phyloP scores from a whole-genome alignment of 1,139 yeast genomes.

The Nematodospora anomalae region DNA sequence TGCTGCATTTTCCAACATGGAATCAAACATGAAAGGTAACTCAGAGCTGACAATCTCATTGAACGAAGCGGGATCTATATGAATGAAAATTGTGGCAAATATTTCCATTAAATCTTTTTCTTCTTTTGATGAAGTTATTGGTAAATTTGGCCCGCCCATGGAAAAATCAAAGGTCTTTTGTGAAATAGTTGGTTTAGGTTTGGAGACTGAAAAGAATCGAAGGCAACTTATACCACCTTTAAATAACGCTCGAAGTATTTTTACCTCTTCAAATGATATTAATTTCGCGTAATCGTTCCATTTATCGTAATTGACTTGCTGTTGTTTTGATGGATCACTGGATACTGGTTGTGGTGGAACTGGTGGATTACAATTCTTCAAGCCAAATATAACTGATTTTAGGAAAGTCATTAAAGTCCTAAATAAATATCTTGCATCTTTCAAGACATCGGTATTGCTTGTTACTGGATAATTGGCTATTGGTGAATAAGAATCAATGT shows the following conservation, averaged over 20 bases:
- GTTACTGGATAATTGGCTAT: conserved; percentile 32
- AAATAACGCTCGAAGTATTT: conserved; percentile 72
- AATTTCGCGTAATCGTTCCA: conserved; percentile 92
- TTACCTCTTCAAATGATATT: conserved; percentile 78
- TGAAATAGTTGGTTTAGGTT: conserved; percentile 38
- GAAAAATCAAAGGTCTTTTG: conserved; percentile 62
- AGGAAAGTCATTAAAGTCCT: conserved; percentile 87
- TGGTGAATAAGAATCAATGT: conserved; percentile 42
- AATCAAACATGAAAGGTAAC: conserved; percentile 72
- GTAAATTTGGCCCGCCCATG: conserved; percentile 73
- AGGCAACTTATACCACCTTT: conserved; percentile 84
- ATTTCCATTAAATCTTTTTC: conserved; percentile 96
- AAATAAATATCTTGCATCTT: conserved; percentile 86
- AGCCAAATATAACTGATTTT: conserved; percentile 86
- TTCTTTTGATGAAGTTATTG: conserved; percentile 85
- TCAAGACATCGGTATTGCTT: conserved; percentile 62
- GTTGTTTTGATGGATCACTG: conserved; percentile 59
- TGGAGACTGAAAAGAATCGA: conserved; percentile 67
- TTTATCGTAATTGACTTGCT: conserved; percentile 51
- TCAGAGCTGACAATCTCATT: conserved; percentile 88
- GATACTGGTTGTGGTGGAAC: conserved; percentile 55
- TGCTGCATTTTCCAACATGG: conserved; percentile 84
- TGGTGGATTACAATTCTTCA: conserved; percentile 88
- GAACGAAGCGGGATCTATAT: conserved; percentile 92
- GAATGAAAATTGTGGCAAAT: conserved; percentile 90